Conservation (phyloP, 805 yeast species). For the Candida corydali region DNA sequence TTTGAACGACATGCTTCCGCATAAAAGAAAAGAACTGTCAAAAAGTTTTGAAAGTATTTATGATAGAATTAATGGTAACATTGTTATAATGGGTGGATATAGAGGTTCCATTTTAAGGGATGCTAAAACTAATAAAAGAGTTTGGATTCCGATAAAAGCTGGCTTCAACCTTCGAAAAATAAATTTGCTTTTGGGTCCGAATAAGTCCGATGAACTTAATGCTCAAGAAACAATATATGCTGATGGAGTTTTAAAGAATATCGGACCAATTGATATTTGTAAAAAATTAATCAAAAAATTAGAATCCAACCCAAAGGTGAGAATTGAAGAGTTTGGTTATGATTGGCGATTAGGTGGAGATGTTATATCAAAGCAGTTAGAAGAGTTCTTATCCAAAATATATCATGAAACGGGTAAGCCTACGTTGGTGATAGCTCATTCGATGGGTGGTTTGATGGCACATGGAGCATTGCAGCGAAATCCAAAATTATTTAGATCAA, state of each 20-base stretch:
- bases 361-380: constrained; percentile 48
- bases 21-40: constrained; percentile 15
- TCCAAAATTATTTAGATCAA: constrained; percentile 67
- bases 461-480: constrained; percentile 71
- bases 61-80: constrained; percentile 68
- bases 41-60: constrained; percentile 44
- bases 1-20: constrained; percentile 39
- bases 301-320: constrained; percentile 50
- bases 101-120: constrained; percentile 79
- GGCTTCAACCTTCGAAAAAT: constrained; percentile 72
- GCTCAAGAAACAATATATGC: constrained; percentile 56
- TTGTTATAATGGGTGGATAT: constrained; percentile 82
- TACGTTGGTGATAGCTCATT: constrained; percentile 74
- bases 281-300: constrained; percentile 55
- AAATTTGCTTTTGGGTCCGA: constrained; percentile 70
- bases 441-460: constrained; percentile 90
- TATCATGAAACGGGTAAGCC: constrained; percentile 51
- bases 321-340: constrained; percentile 76
- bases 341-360: constrained; percentile 86
- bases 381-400: constrained; percentile 42
- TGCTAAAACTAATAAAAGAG: constrained; percentile 53
- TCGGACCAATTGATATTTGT: constrained; percentile 85
- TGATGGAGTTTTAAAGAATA: constrained; percentile 72
- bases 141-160: constrained; percentile 87
- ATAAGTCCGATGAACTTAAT: constrained; percentile 59